Conservation (phyloP, 352 stramenopile species). For the Elongisporangium prolatum region DNA sequence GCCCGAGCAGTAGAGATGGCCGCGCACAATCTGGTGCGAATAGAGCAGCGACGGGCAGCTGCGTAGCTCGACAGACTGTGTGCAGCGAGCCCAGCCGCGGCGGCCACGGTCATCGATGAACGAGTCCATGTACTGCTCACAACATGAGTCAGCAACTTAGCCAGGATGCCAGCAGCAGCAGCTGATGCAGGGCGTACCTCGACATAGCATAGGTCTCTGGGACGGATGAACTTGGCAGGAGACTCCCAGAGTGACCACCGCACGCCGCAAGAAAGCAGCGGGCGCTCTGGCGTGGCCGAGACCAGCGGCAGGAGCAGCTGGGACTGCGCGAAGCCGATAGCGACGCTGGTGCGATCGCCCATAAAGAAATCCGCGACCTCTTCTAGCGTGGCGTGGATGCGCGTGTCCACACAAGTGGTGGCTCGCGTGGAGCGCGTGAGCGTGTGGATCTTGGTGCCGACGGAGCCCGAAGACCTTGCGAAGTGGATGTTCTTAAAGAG, state of each 20-base stretch:
- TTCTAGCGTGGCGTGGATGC: slow-evolving; percentile 41
- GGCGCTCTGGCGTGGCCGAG: slow-evolving; percentile 32
- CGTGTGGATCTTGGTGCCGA: slow-evolving; percentile 44
- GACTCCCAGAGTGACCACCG: slow-evolving; percentile 66
- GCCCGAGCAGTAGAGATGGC: slow-evolving; percentile 51
- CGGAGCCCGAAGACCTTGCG: slow-evolving; percentile 22
- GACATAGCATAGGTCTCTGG: slow-evolving; percentile 57
- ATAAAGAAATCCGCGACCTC: slow-evolving; percentile 62
- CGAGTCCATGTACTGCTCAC: slow-evolving; percentile 41
- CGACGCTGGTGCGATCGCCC: slow-evolving; percentile 50
- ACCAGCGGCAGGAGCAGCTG: slow-evolving; percentile 54
- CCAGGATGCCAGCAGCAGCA: not conserved
- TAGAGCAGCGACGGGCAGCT: slow-evolving; percentile 47
- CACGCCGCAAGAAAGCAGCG: slow-evolving; percentile 46
- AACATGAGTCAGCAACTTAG: not conserved
- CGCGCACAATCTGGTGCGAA: slow-evolving; percentile 52
- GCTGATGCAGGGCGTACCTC: slow-evolving; percentile 17
- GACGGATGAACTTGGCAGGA: slow-evolving; percentile 49
- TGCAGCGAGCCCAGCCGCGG: slow-evolving; percentile 53
- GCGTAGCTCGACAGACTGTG: slow-evolving; percentile 59
- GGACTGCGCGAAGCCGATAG: slow-evolving; percentile 57
- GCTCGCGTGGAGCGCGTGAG: slow-evolving; percentile 47
- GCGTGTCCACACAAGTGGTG: slow-evolving; percentile 36
- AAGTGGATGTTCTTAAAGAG: slow-evolving; percentile 43
- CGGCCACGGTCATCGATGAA: slow-evolving; percentile 54